phyloP scores from a whole-genome alignment of 2,329 filamentous ascomycete genomes.

The Arachnopeziza araneosa region DNA sequence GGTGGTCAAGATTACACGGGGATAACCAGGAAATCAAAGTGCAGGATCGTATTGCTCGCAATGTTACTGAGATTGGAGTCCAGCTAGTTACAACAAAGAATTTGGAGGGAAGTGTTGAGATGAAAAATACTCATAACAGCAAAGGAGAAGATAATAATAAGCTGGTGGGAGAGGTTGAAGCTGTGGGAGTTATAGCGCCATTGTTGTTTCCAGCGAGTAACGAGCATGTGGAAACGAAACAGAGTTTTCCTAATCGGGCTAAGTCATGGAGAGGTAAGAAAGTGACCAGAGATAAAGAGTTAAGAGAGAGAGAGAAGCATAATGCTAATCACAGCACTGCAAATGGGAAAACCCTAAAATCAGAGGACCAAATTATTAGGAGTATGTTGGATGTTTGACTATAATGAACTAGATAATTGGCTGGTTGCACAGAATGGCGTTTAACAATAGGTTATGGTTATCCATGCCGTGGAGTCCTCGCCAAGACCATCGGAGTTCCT shows the following conservation, averaged over 20 bases:
- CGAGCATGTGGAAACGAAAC: conserved; percentile 2
- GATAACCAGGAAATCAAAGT: conserved; percentile 23
- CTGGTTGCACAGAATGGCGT: not conserved
- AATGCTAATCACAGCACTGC: conserved; percentile 16
- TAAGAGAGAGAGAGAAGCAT: not conserved
- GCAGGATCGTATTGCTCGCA: conserved; percentile 29
- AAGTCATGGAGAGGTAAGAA: conserved; percentile 3
- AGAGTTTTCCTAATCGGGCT: conserved; percentile 15
- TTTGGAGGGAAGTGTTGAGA: conserved; percentile 31
- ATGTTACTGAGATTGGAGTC: conserved; percentile 32
- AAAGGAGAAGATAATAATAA: conserved; percentile 27
- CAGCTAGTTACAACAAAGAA: conserved; percentile 24
- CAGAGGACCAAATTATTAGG: conserved; percentile 24
- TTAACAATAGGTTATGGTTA: not conserved
- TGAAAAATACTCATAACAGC: conserved; percentile 33
- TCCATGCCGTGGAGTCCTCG: too few species aligned
- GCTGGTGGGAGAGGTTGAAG: conserved; percentile 45
- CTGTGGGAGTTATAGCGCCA: conserved; percentile 10
- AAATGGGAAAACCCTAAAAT: conserved; percentile 21
- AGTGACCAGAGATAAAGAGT: not conserved
- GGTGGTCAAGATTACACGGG: conserved; percentile 49
- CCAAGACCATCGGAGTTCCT: too few species aligned
- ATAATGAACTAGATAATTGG: not conserved
- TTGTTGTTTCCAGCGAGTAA: conserved; percentile 13
- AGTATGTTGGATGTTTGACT: conserved; percentile 38